phyloP scores from a whole-genome alignment of 2,329 filamentous ascomycete genomes.

The Claviceps monticola region DNA sequence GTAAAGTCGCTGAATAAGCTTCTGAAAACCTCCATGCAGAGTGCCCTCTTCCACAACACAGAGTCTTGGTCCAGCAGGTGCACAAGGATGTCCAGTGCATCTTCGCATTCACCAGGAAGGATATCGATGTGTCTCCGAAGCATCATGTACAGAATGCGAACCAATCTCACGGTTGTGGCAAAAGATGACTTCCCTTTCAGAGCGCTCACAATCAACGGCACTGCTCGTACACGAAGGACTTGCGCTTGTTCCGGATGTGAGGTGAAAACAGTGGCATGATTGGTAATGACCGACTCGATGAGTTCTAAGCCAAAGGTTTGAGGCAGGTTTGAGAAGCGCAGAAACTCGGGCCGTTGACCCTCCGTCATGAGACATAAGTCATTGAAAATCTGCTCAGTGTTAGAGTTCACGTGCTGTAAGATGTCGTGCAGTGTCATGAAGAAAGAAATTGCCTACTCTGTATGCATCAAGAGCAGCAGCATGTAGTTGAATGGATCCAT shows the following conservation, averaged over 20 bases:
- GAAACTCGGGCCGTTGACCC: conserved; percentile 67
- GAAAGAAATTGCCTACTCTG: conserved; percentile 32
- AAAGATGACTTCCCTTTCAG: conserved; percentile 70
- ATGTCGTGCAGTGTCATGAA: not conserved
- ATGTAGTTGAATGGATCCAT: conserved; percentile 51
- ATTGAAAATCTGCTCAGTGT: conserved; percentile 53
- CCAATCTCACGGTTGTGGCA: conserved; percentile 65
- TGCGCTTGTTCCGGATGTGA: conserved; percentile 68
- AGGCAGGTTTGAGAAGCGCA: conserved; percentile 64
- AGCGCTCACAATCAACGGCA: conserved; percentile 69
- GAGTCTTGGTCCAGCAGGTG: conserved; percentile 81
- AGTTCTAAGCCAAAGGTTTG: conserved; percentile 80
- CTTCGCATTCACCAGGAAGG: conserved; percentile 66
- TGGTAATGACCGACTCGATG: conserved; percentile 79
- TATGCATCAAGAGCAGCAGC: conserved; percentile 77
- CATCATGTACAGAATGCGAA: conserved; percentile 71
- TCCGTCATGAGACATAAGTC: conserved; percentile 83
- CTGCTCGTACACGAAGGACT: conserved; percentile 60
- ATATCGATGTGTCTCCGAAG: conserved; percentile 65
- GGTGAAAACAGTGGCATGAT: conserved; percentile 69
- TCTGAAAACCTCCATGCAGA: conserved; percentile 85
- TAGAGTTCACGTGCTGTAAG: conserved; percentile 2
- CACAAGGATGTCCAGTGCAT: conserved; percentile 67
- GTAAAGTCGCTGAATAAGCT: conserved; percentile 71
- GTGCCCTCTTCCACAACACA: conserved; percentile 68